Conservation (phyloP, 139 green algal species). For the Ettlia oleoabundans region DNA sequence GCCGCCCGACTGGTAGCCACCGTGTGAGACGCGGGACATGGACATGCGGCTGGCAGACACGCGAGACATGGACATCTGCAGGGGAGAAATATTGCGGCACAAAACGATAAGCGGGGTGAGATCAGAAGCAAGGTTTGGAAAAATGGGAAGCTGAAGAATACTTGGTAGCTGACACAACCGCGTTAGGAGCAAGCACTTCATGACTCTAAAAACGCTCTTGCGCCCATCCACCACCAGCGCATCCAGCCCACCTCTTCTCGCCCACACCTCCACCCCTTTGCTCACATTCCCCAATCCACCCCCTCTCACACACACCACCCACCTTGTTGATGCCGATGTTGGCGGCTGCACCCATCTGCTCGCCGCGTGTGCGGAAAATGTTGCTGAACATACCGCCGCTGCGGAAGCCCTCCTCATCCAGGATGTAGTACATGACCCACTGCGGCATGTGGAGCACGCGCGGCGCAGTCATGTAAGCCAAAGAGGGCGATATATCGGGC, state of each 20-base stretch:
- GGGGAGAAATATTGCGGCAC: background rate
- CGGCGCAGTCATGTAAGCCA: background rate
- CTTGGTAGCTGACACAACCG: too few relatives aligned
- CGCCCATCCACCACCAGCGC: too few relatives aligned
- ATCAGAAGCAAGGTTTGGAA: too few relatives aligned
- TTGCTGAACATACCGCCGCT: conserved; percentile 32
- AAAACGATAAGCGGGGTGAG: too few relatives aligned
- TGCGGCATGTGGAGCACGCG: conserved; percentile 23
- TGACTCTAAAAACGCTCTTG: too few relatives aligned
- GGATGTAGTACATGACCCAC: conserved; percentile 71
- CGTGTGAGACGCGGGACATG: conserved; percentile 4
- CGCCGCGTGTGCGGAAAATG: conserved; percentile 25
- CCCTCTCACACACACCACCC: background rate
- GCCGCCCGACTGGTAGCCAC: conserved; percentile 38
- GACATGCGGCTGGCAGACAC: conserved; percentile 14
- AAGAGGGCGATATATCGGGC: background rate
- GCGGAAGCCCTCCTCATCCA: conserved; percentile 83
- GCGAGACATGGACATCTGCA: conserved; percentile 31
- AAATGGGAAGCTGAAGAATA: too few relatives aligned
- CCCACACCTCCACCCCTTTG: background rate
- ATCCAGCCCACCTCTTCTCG: too few relatives aligned
- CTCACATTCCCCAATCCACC: background rate
- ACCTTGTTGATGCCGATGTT: conserved; percentile 45
- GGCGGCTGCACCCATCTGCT: conserved; percentile 41
- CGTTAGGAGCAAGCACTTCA: too few relatives aligned